Conservation (phyloP, 495 filamentous ascomycete genomes). For the Aspergillus carlsbadensis region DNA sequence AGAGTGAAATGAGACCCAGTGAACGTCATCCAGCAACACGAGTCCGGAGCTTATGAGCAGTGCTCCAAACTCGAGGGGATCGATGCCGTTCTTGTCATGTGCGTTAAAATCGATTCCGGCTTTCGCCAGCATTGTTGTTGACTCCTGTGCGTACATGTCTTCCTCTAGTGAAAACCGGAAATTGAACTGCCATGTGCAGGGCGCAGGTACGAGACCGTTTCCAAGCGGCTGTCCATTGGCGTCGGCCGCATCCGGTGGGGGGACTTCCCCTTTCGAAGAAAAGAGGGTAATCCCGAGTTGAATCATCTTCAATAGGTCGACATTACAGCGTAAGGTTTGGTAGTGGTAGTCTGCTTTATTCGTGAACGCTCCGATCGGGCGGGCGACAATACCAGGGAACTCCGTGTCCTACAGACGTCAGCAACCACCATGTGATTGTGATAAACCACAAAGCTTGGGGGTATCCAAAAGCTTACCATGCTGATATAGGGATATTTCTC, state of each 20-base stretch:
- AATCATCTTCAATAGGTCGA: conserved; percentile 94
- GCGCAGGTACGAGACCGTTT: conserved; percentile 63
- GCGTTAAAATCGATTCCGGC: conserved; percentile 84
- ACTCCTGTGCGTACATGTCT: conserved; percentile 95
- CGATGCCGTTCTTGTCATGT: conserved; percentile 86
- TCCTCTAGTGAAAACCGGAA: conserved; percentile 92
- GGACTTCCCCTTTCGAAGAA: conserved; percentile 80
- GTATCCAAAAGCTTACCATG: conserved; percentile 65
- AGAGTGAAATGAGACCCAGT: conserved; percentile 98
- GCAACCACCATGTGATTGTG: not conserved
- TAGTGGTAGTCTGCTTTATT: conserved; percentile 98
- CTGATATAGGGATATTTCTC: conserved; percentile 92
- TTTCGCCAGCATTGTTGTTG: conserved; percentile 81
- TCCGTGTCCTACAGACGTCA: conserved; percentile 77
- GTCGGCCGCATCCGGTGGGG: conserved; percentile 65
- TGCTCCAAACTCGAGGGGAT: conserved; percentile 82
- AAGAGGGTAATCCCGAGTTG: conserved; percentile 94
- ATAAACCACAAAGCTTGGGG: not conserved
- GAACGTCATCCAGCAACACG: conserved; percentile 81
- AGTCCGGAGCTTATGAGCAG: conserved; percentile 88
- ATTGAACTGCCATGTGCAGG: conserved; percentile 98
- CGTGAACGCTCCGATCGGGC: conserved; percentile 89
- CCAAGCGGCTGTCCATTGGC: conserved; percentile 47
- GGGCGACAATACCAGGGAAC: conserved; percentile 92
- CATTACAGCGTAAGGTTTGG: conserved; percentile 94